Conservation (phyloP, 1,284 basidiomycete genomes). For the Butyriboletus appendiculatus region DNA sequence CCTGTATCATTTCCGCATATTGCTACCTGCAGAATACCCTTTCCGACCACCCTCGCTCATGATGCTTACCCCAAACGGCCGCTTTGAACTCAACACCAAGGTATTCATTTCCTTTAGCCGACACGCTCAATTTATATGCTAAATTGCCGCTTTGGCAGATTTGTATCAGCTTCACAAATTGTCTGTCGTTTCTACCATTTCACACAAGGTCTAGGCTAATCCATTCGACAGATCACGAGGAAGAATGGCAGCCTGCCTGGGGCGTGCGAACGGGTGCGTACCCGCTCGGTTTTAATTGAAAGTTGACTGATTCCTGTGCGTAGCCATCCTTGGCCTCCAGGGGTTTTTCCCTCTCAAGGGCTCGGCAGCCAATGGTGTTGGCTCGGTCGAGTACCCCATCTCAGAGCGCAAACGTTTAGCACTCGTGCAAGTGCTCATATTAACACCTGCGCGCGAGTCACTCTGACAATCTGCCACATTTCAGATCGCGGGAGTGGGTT, state of each 20-base stretch:
- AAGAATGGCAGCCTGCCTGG: constrained; percentile 97
- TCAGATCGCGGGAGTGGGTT: constrained; percentile 79
- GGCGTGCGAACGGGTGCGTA: constrained; percentile 85
- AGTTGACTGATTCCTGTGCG: constrained; percentile 9
- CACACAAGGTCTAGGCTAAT: constrained; percentile 27
- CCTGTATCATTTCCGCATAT: constrained; percentile 89
- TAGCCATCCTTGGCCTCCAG: constrained; percentile 88
- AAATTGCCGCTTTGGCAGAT: constrained; percentile 52
- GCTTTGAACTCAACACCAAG: constrained; percentile 96
- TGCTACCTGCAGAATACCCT: constrained; percentile 91
- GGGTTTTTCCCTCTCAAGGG: constrained; percentile 91
- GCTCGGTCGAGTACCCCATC: constrained; percentile 81
- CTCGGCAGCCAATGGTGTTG: constrained; percentile 88
- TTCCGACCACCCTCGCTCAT: constrained; percentile 94
- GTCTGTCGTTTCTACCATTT: constrained; percentile 43
- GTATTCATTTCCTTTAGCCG: constrained; percentile 45
- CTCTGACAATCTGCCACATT: constrained; percentile 18
- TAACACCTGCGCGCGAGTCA: constrained; percentile 7
- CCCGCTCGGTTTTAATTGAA: constrained; percentile 24
- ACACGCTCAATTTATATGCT: constrained; percentile 16
- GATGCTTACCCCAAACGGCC: constrained; percentile 93
- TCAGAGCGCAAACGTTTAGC: constrained; percentile 84
- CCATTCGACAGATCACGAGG: constrained; percentile 68
- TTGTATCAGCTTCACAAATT: constrained; percentile 91
- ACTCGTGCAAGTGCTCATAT: constrained; percentile 54